Evolutionary conservation across 2,329 filamentous ascomycete species (phyloP), one percentile per base, ranked within the genome.

Genomic region (Apiospora koreana): DNA sequence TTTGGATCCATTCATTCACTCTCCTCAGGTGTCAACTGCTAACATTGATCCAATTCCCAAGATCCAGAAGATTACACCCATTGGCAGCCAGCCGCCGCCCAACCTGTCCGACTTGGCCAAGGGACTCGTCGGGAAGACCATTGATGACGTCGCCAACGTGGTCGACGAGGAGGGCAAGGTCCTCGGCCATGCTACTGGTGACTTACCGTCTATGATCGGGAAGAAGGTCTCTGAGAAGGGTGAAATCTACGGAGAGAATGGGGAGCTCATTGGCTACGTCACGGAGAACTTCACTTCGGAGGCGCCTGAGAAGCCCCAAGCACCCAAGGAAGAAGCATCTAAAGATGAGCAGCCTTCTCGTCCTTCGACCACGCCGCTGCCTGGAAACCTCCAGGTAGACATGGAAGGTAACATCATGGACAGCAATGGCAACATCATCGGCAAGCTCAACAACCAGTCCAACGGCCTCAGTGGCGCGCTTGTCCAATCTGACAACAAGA

Each of bases 121-220:
- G 21, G 83, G 83, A 23, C 81, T 88, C 28, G 81, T 83, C 65
- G 86, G 85, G 54, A 84, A 84, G 72, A 80, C 76, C 48, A 81
- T 88, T 31, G 85, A 88, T 71, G 86, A 88, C 75, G 86, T 86
- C 65, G 87, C 86, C 69, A 87, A 87, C 76, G 81, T 88, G 42
- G 76, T 88, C 21, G 84, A 85, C 71, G 83, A 81, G 71, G 80
- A 85, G 18, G 86, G 85, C 9, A 83, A 82, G 45, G 85, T 88
- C 3, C 81, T 88, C 2, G 87, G 86, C 43, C 83, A 85, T 54
- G 86, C 84, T 7, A 84, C 84, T 7, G 87, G 87, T 8, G 87
- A 88, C 75, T 79, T 89, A 31, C 87, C 87, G 4, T 83, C 85
- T 65, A 88, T 88, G 83, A 81, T 88, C 7, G 87, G 86, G 42